A percentile compares a stretch with the other conserved stretches of the same genome.
These are phyloP conservation scores for Talaromyces amestolkiae DNA, from an alignment of 2,329 filamentous ascomycete species.

Conservation along the genomic window DNA sequence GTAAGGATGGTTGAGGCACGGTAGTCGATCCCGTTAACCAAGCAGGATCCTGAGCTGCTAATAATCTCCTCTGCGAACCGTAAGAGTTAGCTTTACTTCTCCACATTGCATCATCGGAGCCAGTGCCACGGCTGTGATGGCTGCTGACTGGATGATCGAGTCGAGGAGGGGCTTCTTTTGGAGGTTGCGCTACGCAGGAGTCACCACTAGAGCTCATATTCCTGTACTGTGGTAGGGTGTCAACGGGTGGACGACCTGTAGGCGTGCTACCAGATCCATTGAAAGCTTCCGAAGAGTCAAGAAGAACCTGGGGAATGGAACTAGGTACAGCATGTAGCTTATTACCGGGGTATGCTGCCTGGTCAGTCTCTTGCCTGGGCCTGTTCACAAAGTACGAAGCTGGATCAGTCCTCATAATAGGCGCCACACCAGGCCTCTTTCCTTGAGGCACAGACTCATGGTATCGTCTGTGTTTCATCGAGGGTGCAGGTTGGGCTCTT, in stretches of 20 bases:
- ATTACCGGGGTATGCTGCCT: not conserved
- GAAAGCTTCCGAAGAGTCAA: conserved; percentile 20
- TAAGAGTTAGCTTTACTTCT: conserved; percentile 23
- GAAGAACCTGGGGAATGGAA: not conserved
- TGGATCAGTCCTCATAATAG: conserved; percentile 6
- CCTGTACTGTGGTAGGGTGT: conserved; percentile 14
- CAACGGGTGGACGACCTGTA: conserved; percentile 19
- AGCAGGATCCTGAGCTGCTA: conserved; percentile 38
- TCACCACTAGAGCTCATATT: conserved; percentile 23
- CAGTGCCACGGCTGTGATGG: conserved; percentile 7
- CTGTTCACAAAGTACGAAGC: not conserved
- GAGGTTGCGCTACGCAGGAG: conserved; percentile 23
- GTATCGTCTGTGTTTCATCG: not conserved
- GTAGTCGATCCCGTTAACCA: not conserved
- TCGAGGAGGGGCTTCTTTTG: conserved; percentile 18
- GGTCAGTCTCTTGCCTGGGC: conserved; percentile 19
- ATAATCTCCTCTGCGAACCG: conserved; percentile 21
- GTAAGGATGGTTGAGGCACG: not conserved
- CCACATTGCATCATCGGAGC: conserved; percentile 20
- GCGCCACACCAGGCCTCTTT: not conserved
- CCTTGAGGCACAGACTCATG: not conserved
- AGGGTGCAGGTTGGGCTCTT: not conserved
- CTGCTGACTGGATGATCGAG: not conserved
- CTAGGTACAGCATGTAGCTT: not conserved
- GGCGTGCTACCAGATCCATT: conserved; percentile 17